Conservation (phyloP, 495 filamentous ascomycete species). For the Aspergillus homomorphus region DNA sequence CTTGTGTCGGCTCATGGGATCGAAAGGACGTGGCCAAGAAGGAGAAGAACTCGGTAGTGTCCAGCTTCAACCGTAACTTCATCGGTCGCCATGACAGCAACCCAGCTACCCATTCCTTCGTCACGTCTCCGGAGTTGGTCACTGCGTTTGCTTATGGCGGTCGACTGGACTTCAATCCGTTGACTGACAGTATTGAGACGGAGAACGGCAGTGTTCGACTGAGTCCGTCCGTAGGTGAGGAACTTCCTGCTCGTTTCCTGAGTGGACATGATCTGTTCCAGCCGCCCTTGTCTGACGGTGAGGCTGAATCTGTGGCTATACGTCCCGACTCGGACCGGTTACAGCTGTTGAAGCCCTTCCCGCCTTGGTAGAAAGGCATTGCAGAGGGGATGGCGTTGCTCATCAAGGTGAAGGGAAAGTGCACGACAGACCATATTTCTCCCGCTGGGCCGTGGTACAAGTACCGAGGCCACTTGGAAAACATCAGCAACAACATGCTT, state of each 20-base stretch:
- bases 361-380: conserved; percentile 12
- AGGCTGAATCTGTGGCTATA: conserved; percentile 10
- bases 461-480: conserved; percentile 20
- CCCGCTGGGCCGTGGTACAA: conserved; percentile 24
- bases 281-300: conserved; percentile 14
- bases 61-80: conserved; percentile 89
- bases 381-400: conserved; percentile 15
- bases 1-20: conserved; percentile 73
- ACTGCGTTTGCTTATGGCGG: conserved; percentile 23
- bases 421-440: conserved; percentile 27
- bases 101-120: conserved; percentile 38
- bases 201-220: conserved; percentile 8
- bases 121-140: conserved; percentile 22
- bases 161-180: conserved; percentile 18
- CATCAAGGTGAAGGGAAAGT: conserved; percentile 24
- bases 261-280: conserved; percentile 16
- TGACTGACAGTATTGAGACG: conserved; percentile 3
- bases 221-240: conserved; percentile 11
- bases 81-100: conserved; percentile 91
- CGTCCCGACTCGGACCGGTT: conserved; percentile 17
- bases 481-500: conserved; percentile 26
- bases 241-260: conserved; percentile 12
- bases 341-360: conserved; percentile 20
- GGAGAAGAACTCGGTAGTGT: conserved; percentile 80
- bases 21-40: conserved; percentile 76